Percentiles rank a stretch among this genome's conserved stretches.
phyloP scores from a whole-genome alignment of 148 eudicot genomes.

The Vaccinium corymbosum region DNA sequence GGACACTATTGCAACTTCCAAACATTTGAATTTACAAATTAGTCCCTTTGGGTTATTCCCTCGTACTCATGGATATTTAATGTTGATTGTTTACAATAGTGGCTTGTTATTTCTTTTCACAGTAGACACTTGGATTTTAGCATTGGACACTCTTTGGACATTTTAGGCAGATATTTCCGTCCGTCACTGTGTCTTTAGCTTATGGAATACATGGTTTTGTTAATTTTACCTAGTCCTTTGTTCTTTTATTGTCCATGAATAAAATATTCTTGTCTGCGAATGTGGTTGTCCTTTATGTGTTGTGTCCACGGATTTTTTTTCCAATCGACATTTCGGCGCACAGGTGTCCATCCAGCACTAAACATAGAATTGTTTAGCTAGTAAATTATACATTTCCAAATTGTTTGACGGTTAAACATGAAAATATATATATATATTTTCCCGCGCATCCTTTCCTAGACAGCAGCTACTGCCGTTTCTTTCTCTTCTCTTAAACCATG shows the following conservation, averaged over 20 bases:
- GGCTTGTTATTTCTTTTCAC: too few species aligned
- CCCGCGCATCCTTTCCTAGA: not conserved
- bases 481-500: constrained; percentile 7
- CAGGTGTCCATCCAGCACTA: not conserved
- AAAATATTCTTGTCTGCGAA: not conserved
- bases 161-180: not conserved
- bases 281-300: not conserved
- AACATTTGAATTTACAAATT: not conserved
- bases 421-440: not conserved
- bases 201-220: not conserved
- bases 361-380: not conserved
- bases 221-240: not conserved
- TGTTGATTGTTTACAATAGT: not conserved
- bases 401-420: not conserved
- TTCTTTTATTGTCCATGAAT: not conserved
- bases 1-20: not conserved
- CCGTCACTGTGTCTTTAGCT: not conserved
- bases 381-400: not conserved
- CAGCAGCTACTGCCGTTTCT: not conserved
- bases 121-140: not conserved
- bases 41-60: not conserved
- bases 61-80: too few species aligned
- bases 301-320: not conserved
- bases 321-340: not conserved
- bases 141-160: not conserved